These are phyloP conservation scores for Yarrowia sp. DNA, from an alignment of 805 yeast genomes.

Conservation along the genomic window DNA sequence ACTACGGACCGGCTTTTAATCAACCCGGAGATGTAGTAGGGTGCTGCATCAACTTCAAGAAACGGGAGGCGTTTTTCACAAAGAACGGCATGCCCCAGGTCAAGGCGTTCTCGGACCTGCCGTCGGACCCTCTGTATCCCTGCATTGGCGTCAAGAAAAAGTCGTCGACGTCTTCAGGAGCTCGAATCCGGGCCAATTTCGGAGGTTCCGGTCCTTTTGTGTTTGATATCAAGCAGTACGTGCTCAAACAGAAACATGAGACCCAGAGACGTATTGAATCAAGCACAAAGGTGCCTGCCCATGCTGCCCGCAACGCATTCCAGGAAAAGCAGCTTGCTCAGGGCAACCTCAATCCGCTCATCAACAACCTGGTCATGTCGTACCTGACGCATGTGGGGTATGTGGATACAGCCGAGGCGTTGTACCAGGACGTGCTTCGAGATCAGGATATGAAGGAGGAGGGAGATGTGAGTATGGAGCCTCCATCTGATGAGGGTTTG, in stretches of 20 bases:
- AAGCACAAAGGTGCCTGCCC: slow-evolving; percentile 28
- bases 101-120: slow-evolving; percentile 50
- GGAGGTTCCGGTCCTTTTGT: slow-evolving; percentile 47
- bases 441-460: slow-evolving; percentile 34
- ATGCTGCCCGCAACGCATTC: slow-evolving; percentile 26
- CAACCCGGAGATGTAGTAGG: slow-evolving; percentile 65
- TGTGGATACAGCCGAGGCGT: slow-evolving; percentile 52
- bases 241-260: slow-evolving; percentile 46
- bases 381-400: slow-evolving; percentile 62
- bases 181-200: slow-evolving; percentile 52
- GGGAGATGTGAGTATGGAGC: slow-evolving; percentile 28
- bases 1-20: slow-evolving; percentile 49
- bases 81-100: slow-evolving; percentile 72
- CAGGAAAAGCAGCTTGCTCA: slow-evolving; percentile 26
- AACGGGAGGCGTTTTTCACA: slow-evolving; percentile 66
- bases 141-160: slow-evolving; percentile 44
- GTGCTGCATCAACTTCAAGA: slow-evolving; percentile 73
- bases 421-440: slow-evolving; percentile 47
- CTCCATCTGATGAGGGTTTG: slow-evolving; percentile 37
- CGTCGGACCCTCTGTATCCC: slow-evolving; percentile 48
- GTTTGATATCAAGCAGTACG: slow-evolving; percentile 59
- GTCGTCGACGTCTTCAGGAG: slow-evolving; percentile 37
- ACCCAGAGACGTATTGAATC: slow-evolving; percentile 32
- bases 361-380: slow-evolving; percentile 43
- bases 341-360: slow-evolving; percentile 30